Base-by-base conservation (phyloP, 2,329 filamentous ascomycete species). In the Ceratocystis harringtonii region DNA sequence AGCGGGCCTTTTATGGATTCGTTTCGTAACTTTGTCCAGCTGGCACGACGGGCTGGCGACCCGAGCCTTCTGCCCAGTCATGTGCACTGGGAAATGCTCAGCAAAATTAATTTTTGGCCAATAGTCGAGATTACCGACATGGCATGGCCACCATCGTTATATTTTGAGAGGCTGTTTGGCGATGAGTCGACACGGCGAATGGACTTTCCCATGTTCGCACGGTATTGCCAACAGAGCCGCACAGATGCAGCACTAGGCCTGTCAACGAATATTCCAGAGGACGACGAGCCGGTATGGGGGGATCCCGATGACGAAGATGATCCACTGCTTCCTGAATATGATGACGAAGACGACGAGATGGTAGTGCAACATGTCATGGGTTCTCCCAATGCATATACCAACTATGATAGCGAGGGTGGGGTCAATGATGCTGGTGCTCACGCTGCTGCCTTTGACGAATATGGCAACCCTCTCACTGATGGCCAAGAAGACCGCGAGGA, bases 41-140 rank as follows among this genome's bases (percentile, higher is more conserved):
- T 63, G 15, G 52, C 61, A 41, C 28, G 50, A 50, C 10, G 43
- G 32, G 28, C 10, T 61, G 25, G 36, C n/a, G 6, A 25, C n/a
- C 25, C 43, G 5, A 1, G 6, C 2, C 12, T 10, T 48, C 25
- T 58, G 28, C 52, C 50, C 17, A 22, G 30, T 5, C 12, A 32
- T 43, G 36, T 58, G 22, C 48, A 36, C 30, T 66, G 48, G 48
- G 36, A 62, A 1, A 55, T 12, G 50, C 43, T 66, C 5, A 17
- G n/a, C 5, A 58, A 58, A 5, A 17, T 66, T 12, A 60, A 61
- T 15, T 66, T 66, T n/a, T 66, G 44, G 41, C 65, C 65, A 17
- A 36, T 66, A 4, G 52, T 66, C 3, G 50, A 63, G 32, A 63
- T 48, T 60, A 5, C n/a, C 1, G 32, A 57, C 36, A 50, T 52